These are phyloP conservation scores for Sordariomycetes sp. DNA, from an alignment of 2,329 filamentous ascomycete species.

Conservation along the genomic window DNA sequence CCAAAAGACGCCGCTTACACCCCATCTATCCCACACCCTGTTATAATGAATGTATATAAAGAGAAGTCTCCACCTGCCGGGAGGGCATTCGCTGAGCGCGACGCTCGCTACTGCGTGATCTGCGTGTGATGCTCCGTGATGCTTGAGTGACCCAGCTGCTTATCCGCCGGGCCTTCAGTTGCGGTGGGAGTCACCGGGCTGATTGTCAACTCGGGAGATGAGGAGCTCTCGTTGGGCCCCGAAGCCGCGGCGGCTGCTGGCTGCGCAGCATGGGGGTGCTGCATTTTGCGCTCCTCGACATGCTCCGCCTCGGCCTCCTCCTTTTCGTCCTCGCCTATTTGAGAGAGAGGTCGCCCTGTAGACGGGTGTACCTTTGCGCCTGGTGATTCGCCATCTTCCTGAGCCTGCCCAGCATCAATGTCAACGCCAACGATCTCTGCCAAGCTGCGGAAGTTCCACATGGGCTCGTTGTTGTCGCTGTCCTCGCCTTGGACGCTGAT, in stretches of 20 bases:
- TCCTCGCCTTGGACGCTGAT: constrained; percentile 35
- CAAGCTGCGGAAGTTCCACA: constrained; percentile 88
- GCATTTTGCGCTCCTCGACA: constrained; percentile 12
- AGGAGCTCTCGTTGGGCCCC: constrained; percentile 6
- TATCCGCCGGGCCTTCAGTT: constrained; percentile 22
- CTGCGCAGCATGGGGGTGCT: neutral
- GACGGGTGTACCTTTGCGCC: constrained; percentile 12
- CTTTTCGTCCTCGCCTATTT: constrained; percentile 27
- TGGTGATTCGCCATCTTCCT: constrained; percentile 14
- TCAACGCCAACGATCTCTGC: constrained; percentile 72
- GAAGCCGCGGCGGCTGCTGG: constrained; percentile 1
- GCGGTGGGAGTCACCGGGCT: constrained; percentile 39
- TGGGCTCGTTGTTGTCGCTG: constrained; percentile 53
- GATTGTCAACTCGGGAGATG: constrained; percentile 35
- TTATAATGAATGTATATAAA: too few species aligned
- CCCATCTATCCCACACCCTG: too few species aligned
- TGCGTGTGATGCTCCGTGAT: constrained; percentile 22
- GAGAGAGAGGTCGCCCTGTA: constrained; percentile 19
- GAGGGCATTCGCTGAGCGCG: too few species aligned
- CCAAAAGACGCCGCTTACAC: too few species aligned
- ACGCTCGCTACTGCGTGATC: constrained; percentile 18
- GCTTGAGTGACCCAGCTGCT: constrained; percentile 32
- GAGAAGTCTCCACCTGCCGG: too few species aligned
- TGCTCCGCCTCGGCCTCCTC: constrained; percentile 21
- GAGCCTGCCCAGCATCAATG: constrained; percentile 34